Evolutionary conservation across 1,284 basidiomycete genomes (phyloP).

Genomic region (Ceratorhiza oryzae-sativae): DNA sequence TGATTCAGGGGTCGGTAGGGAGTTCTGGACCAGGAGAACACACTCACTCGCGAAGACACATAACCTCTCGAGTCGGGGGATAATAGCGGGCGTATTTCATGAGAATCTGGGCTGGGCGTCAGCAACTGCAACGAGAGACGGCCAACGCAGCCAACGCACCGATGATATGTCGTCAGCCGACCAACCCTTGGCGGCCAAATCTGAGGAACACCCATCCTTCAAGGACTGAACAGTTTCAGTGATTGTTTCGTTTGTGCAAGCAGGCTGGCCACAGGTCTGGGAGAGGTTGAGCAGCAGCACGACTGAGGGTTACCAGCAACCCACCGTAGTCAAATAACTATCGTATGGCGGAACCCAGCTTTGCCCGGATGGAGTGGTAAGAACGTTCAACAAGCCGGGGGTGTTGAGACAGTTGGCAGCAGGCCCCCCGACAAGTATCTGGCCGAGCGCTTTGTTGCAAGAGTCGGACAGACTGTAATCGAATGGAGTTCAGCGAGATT

Average conservation of each 20-base stretch:
- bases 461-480: conserved; percentile 7
- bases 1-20: neutral
- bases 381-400: conserved; percentile 7
- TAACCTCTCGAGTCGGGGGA: neutral
- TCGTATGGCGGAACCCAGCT: conserved; percentile 10
- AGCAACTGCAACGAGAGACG: neutral
- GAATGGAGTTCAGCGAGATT: no score
- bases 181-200: conserved; percentile 13
- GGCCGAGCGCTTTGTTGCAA: conserved; percentile 25
- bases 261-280: conserved; percentile 20
- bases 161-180: neutral
- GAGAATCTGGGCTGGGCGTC: neutral
- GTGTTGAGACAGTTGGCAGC: conserved; percentile 25
- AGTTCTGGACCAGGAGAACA: no score
- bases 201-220: neutral
- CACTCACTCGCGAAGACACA: conserved; percentile 29
- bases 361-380: conserved; percentile 19
- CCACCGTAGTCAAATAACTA: conserved; percentile 14
- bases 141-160: neutral
- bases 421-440: neutral
- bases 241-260: conserved; percentile 8
- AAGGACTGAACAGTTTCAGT: neutral
- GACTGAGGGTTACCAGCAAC: no score
- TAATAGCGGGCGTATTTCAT: neutral
- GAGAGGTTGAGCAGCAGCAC: no score